Percentiles rank a stretch among this genome's conserved stretches.
phyloP scores from a whole-genome alignment of 164 flowering plant genomes.

The Aristolochia fimbriata region DNA sequence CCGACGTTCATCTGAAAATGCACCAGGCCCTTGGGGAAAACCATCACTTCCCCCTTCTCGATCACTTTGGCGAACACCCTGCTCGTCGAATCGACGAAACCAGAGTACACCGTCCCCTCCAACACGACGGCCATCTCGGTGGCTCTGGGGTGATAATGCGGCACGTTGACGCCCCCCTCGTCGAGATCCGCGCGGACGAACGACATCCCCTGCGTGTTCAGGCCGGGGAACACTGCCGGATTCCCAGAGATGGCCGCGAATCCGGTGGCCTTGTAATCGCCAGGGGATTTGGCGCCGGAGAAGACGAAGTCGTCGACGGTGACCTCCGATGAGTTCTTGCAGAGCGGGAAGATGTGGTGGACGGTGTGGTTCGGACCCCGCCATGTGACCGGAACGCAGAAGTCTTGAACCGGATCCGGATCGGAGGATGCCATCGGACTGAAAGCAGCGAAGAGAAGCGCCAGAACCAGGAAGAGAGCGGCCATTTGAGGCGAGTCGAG shows the following conservation, averaged over 20 bases:
- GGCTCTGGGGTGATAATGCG: conserved; percentile 66
- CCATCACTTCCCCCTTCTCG: conserved; percentile 62
- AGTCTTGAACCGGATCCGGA: conserved; percentile 57
- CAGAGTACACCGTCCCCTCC: conserved; percentile 50
- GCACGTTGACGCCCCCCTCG: conserved; percentile 43
- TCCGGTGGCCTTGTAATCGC: conserved; percentile 34
- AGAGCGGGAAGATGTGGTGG: conserved; percentile 16
- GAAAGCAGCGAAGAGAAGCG: conserved; percentile 2
- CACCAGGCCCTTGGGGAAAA: conserved; percentile 51
- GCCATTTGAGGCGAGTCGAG: conserved; percentile 1
- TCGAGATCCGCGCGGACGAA: conserved; percentile 54
- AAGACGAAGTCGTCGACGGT: conserved; percentile 52
- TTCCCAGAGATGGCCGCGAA: conserved; percentile 29
- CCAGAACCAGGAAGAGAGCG: conserved; percentile 10
- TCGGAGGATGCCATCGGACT: conserved; percentile 27
- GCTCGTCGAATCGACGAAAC: conserved; percentile 55
- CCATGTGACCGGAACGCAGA: conserved; percentile 37
- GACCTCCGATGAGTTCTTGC: conserved; percentile 44
- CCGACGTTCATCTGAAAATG: conserved; percentile 80
- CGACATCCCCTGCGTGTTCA: conserved; percentile 71
- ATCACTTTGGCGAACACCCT: conserved; percentile 41
- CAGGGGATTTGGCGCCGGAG: conserved; percentile 36
- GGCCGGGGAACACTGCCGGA: conserved; percentile 45
- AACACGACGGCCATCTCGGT: conserved; percentile 46
- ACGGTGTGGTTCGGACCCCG: conserved; percentile 5